Base-by-base conservation (phyloP, 805 yeast genomes). In the Saturnispora serradocipensis region DNA sequence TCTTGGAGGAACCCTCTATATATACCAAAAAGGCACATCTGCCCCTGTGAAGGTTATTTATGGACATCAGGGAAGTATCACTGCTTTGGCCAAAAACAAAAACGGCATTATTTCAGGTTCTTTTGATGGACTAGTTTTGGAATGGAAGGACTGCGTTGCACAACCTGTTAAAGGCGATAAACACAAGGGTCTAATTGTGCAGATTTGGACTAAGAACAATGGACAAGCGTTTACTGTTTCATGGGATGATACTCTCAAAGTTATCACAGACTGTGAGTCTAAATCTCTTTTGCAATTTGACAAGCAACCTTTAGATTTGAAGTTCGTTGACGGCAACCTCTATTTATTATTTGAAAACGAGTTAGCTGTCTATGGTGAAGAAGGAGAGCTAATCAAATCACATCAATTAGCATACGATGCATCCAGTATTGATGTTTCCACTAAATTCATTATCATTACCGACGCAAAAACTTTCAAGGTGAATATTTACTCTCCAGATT, bases 1-100 rank as follows among this genome's bases (percentile, higher is more conserved):
- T 0, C 71, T 78, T 50, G 75, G 78, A 54, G 98, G 98, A 24
- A 77, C 83, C 54, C 67, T 93, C 58, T 79, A 82, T 64, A 76
- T 77, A 59, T 82, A 83, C 61, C 61, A 68, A 27, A 59, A 70
- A 13, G 75, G 73, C 13, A 61, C 72, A 3, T 61, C 59, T 7
- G 56, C 59, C 1, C 76, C 79, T 3, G 65, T 63, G 3, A 61
- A 61, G 27, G 67, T 75, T 1, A 68, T 88, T 15, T 66, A 70
- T 51, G 97, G 97, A 22, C 97, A 91, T 62, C 96, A 90, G 65
- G 81, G 81, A 59, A 75, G 89, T 13, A 77, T 91, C 51, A 88
- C 96, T 0, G 76, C 89, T 0, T 62, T 83, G 35, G 58, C 68
- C 1, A 58, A 65, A 5, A 62, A 64, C 11, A 56, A 35, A 40